Conservation (phyloP, 2,329 filamentous ascomycete species). For the Microcyclospora tardicrescens region DNA sequence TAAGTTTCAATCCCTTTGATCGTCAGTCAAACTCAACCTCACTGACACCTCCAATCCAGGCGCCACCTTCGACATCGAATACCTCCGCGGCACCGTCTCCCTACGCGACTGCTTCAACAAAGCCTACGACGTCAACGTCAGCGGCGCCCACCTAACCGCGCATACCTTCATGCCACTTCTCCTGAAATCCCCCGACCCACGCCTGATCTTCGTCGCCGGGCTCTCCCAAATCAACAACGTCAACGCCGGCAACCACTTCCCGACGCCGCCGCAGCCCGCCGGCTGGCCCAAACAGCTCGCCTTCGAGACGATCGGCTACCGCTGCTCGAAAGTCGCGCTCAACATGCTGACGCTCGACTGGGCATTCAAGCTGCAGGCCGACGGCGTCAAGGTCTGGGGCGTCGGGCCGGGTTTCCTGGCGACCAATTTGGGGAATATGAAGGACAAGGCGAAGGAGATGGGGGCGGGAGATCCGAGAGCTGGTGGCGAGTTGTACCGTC, state of each 20-base stretch:
- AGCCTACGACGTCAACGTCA: conserved; percentile 18
- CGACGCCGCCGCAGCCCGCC: conserved; percentile 12
- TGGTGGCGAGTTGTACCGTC: conserved; percentile 18
- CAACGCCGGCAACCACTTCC: conserved; percentile 3
- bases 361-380: conserved; percentile 23
- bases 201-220: conserved; percentile 16
- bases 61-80: conserved; percentile 2
- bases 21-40: too few species aligned
- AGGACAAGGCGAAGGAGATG: conserved; percentile 12
- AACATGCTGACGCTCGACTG: conserved; percentile 37
- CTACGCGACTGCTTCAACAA: conserved; percentile 11
- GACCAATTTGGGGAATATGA: conserved; percentile 24
- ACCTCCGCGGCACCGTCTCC: neutral
- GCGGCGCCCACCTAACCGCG: conserved; percentile 12
- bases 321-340: conserved; percentile 28
- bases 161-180: conserved; percentile 19
- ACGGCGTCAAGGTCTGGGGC: conserved; percentile 32
- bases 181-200: conserved; percentile 8
- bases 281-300: conserved; percentile 32
- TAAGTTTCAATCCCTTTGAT: neutral
- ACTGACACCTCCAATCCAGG: too few species aligned
- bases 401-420: conserved; percentile 32
- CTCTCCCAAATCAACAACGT: conserved; percentile 10
- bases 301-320: conserved; percentile 20
- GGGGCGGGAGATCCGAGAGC: conserved; percentile 20